These are phyloP conservation scores for Clitoria ternatea DNA, from an alignment of 306 rosid genomes.

Conservation along the genomic window DNA sequence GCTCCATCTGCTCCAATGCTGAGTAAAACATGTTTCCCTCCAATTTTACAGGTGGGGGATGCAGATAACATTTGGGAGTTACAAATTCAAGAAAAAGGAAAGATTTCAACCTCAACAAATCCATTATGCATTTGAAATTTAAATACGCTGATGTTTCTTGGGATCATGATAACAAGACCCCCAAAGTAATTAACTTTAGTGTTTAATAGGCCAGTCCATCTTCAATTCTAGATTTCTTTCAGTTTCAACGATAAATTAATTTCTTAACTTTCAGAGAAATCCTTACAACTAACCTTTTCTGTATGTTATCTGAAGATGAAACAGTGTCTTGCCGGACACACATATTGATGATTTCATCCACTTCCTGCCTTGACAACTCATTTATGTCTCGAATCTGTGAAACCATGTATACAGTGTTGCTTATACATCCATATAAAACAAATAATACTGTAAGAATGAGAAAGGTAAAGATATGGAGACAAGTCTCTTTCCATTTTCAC, in stretches of 20 bases:
- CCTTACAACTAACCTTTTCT: conserved; percentile 50
- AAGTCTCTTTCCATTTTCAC: conserved; percentile 31
- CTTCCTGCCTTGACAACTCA: conserved; percentile 90
- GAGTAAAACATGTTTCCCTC: no score
- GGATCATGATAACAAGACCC: no score
- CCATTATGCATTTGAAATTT: no score
- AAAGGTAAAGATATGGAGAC: not conserved
- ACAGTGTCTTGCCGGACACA: conserved; percentile 54
- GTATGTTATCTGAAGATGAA: conserved; percentile 81
- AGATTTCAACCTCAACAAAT: no score
- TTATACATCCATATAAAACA: not conserved
- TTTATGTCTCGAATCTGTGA: conserved; percentile 82
- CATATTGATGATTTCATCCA: conserved; percentile 74
- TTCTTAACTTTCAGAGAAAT: not conserved
- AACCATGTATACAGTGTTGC: not conserved
- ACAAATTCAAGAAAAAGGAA: no score
- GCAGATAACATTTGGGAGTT: not conserved
- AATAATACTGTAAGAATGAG: not conserved
- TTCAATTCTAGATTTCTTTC: not conserved
- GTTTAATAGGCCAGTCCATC: not conserved
- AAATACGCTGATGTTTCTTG: no score
- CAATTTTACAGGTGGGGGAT: not conserved
- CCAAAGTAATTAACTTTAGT: no score
- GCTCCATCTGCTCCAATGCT: no score
- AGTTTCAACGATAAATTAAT: not conserved